Evolutionary conservation across 2,329 filamentous ascomycete species (phyloP).

Genomic region (Sclerotinia nivalis): DNA sequence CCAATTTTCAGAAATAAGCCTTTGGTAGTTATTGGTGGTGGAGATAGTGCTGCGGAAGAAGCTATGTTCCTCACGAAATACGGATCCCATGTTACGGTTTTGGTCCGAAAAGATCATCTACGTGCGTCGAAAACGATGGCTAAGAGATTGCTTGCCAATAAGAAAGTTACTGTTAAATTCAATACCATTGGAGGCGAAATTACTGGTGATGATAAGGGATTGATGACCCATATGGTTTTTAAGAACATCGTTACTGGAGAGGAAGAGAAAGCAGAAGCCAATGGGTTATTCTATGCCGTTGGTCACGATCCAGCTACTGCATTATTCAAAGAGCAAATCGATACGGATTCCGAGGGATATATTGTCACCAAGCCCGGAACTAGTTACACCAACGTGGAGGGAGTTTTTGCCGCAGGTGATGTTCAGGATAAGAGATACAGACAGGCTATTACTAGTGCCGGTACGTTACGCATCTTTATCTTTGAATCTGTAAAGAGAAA

Average conservation of each 20-base stretch:
- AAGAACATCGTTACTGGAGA: constrained; percentile 75
- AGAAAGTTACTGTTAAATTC: constrained; percentile 89
- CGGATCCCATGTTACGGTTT: constrained; percentile 88
- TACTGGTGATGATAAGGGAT: constrained; percentile 76
- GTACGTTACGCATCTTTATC: constrained; percentile 52
- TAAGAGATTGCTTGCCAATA: constrained; percentile 74
- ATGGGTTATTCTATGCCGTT: constrained; percentile 94
- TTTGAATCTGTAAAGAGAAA: constrained; percentile 11
- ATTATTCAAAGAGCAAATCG: constrained; percentile 88
- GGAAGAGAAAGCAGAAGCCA: constrained; percentile 83
- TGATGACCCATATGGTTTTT: constrained; percentile 87
- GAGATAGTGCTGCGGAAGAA: constrained; percentile 96
- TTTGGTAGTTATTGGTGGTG: constrained; percentile 91
- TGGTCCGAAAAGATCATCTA: constrained; percentile 84
- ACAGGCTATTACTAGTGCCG: constrained; percentile 96
- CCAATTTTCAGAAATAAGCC: constrained; percentile 98
- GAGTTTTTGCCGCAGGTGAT: constrained; percentile 95
- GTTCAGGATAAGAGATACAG: constrained; percentile 98
- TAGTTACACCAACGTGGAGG: constrained; percentile 81
- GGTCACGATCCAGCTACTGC: constrained; percentile 91
- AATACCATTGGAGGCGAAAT: constrained; percentile 81
- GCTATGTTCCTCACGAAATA: constrained; percentile 98
- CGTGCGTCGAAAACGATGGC: constrained; percentile 93
- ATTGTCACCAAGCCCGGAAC: constrained; percentile 86
- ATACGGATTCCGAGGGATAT: constrained; percentile 89